phyloP scores from a whole-genome alignment of 768 basidiomycete genomes.

The Serendipita sp. region DNA sequence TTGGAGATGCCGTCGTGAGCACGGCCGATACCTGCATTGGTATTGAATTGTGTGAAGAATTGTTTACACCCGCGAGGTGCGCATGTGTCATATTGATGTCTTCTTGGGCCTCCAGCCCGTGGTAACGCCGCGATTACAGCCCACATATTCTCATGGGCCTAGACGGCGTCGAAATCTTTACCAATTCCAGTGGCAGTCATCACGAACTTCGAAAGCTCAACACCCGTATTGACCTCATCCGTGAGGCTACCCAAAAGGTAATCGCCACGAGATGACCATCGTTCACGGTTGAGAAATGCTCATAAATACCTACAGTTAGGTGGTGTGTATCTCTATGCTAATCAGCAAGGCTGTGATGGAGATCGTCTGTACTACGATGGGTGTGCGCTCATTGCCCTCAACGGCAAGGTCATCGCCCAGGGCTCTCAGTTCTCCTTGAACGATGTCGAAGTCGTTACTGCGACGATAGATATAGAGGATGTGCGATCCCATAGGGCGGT shows the following conservation, averaged over 20 bases:
- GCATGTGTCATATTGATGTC: conserved; percentile 7
- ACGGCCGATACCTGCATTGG: conserved; percentile 94
- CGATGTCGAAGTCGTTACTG: conserved; percentile 92
- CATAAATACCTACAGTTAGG: conserved; percentile 45
- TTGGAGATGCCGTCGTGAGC: conserved; percentile 89
- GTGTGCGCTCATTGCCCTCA: conserved; percentile 88
- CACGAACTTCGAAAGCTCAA: conserved; percentile 96
- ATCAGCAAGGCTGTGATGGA: conserved; percentile 98
- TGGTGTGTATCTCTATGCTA: conserved; percentile 93
- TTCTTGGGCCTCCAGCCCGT: neutral
- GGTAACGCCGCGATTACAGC: conserved; percentile 27
- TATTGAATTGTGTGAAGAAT: conserved; percentile 90
- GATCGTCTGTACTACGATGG: conserved; percentile 98
- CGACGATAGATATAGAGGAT: conserved; percentile 93
- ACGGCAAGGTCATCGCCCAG: conserved; percentile 83
- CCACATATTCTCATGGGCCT: conserved; percentile 97
- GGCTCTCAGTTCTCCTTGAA: conserved; percentile 91
- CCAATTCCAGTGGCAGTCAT: conserved; percentile 95
- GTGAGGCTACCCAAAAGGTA: conserved; percentile 91
- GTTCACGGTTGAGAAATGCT: neutral
- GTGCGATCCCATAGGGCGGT: conserved; percentile 77
- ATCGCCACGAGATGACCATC: neutral
- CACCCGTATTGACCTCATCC: conserved; percentile 82
- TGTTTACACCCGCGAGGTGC: conserved; percentile 92
- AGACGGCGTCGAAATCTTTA: conserved; percentile 97